Base-by-base conservation (phyloP, 176 grass and related monocot genomes). In the Rhynchospora pubera region DNA sequence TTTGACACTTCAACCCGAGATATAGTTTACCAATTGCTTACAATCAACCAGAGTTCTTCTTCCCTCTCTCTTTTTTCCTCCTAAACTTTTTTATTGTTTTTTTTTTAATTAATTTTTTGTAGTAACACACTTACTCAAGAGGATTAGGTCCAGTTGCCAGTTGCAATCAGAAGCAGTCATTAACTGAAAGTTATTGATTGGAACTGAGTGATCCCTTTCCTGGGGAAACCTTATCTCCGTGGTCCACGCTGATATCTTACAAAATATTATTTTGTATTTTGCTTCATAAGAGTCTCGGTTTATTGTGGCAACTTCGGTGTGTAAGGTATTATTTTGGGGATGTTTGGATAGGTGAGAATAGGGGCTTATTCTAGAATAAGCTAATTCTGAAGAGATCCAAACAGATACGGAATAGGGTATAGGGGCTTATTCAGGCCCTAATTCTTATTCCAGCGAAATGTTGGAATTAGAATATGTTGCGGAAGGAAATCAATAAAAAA, bases 221-320 rank as follows among this genome's bases (percentile, higher is more conserved):
- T 52, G 47, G 70, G 70, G 70, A 74, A 74, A 52, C 5, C 11
- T 74, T 23, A 74, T 74, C 70, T 74, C 70, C 46, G 26, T 26
- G 46, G 46, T 74, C 70, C 21, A 52, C 46, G 46, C 21, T 10
- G 22, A 52, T 1, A 72, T 22, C 14, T 71, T 71, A 42, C 1
- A 66, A 34, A 28, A 66, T 66, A 63, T 23, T 45, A n/a, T 73
- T 72, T 19, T 73, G n/a, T 24, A 48, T 50, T 73, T 11, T 50
- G 1, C 3, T 72, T 72, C 1, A 0, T 3, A 7, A 0, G 12
- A 11, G 68, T 23, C 45, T 5, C 1, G 42, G 10, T 73, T 73
- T 50, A 50, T 50, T 73, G n/a, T 1, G 43, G 2, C 45, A 23
- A 14, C 14, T 50, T 39, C 34, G 34, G 34, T 39, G 34, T 39